phyloP scores from a whole-genome alignment of 441 rosid genomes.

The Erodium moschatum region DNA sequence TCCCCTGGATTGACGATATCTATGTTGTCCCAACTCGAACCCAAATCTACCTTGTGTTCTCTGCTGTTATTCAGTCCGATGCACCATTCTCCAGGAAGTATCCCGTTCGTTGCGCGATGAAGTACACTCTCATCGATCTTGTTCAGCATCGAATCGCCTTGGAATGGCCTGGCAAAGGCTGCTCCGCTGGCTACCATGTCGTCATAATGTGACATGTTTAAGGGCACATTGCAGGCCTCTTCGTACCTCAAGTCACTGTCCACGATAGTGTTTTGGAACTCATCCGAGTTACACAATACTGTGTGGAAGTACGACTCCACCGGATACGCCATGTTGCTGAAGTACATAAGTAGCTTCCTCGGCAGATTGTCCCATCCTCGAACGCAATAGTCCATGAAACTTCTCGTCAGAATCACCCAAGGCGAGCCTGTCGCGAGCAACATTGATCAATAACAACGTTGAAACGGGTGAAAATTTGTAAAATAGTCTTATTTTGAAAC shows the following conservation, averaged over 20 bases:
- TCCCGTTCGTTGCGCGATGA: constrained; percentile 21
- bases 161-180: constrained; percentile 37
- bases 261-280: constrained; percentile 35
- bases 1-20: constrained; percentile 27
- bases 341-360: constrained; percentile 44
- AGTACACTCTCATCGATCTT: constrained; percentile 31
- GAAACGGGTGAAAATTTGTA: too few relatives aligned
- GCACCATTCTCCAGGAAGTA: constrained; percentile 30
- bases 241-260: constrained; percentile 30
- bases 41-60: background rate
- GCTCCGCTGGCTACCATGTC: constrained; percentile 30
- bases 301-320: constrained; percentile 50
- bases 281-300: constrained; percentile 42
- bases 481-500: too few relatives aligned
- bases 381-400: constrained; percentile 38
- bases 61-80: too few relatives aligned
- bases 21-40: constrained; percentile 21
- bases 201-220: constrained; percentile 17
- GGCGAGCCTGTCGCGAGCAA: constrained; percentile 38
- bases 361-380: constrained; percentile 56
- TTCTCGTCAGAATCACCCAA: constrained; percentile 40
- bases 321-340: constrained; percentile 38
- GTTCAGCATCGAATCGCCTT: constrained; percentile 25
- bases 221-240: background rate
- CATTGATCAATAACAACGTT: background rate